Evolutionary conservation across 2,329 filamentous ascomycete species (phyloP), one percentile per base, ranked within the genome.

Genomic region (Hypoxylon sp.): DNA sequence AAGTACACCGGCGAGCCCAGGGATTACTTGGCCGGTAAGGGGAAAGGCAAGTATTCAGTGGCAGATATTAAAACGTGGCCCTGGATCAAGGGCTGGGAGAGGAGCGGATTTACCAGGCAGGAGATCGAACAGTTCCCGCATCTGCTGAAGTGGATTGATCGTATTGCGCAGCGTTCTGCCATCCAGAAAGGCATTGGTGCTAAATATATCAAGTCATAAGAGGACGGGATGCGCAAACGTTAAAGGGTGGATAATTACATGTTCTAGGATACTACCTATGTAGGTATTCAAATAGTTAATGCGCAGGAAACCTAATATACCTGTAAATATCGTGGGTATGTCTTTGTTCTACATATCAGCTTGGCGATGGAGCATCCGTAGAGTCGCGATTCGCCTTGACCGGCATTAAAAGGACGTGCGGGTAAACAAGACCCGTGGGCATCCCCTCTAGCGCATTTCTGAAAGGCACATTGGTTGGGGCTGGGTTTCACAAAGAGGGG

Each of bases 1-100:
- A 86, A 85, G 70, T 86, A 84, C 73, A 83, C 80, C 1, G 83
- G 82, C 13, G 76, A 83, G 64, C 80, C 81, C 11, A 77, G 83
- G 11, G 84, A 88, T 6, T 88, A 86, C 67, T 78, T 87, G 1
- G 85, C 84, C 19, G 86, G 85, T 0, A 82, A 82, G 9, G 84
- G 84, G 1, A 83, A 83, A 69, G 86, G 86, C n/a, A 86, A 84
- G 73, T 88, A 87, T 75, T 81, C 79, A 17, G 78, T 86, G 22
- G 84, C 85, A 9, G 85, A 87, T 70, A 86, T 87, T 60, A 83
- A 83, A 65, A 82, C 83, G 1, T 87, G 83, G 83, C 79, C 83
- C 29, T 86, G 83, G 84, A 78, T 85, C 37, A 84, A 81, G 72
- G 77, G 75, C 4, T 86, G 82, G 81, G 78, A 81, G 69, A 73